Evolutionary conservation across 768 basidiomycete species (phyloP).

Genomic region (Serendipita indica): DNA sequence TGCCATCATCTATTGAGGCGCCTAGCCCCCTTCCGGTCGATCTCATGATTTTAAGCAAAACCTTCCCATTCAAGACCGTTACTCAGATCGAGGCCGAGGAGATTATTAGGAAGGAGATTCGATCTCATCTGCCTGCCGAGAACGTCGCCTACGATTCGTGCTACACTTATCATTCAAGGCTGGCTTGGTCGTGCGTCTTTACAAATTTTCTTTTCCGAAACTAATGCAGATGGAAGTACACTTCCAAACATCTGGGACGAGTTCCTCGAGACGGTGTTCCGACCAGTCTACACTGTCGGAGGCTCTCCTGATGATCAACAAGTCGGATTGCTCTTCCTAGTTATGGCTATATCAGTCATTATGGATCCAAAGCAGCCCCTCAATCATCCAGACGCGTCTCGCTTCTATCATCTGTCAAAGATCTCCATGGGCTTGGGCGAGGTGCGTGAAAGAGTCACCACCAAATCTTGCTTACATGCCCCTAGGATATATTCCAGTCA

Average conservation of each 20-base stretch:
- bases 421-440: background rate
- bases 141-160: background rate
- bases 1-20: background rate
- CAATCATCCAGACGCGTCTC: background rate
- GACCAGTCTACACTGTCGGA: background rate
- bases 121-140: background rate
- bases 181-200: slow-evolving; percentile 4
- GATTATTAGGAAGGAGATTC: background rate
- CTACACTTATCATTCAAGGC: background rate
- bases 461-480: background rate
- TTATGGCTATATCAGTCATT: background rate
- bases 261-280: background rate
- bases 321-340: background rate
- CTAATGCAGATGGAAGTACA: background rate
- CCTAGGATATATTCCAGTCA: slow-evolving; percentile 3
- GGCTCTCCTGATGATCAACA: background rate
- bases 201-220: background rate
- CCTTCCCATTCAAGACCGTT: background rate
- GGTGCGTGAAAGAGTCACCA: background rate
- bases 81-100: background rate
- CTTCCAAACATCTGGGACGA: background rate
- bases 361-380: background rate
- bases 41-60: background rate
- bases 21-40: background rate
- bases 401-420: slow-evolving; percentile 2